Base-by-base conservation (phyloP, 164 flowering plant species). In the Vitis rupestris region DNA sequence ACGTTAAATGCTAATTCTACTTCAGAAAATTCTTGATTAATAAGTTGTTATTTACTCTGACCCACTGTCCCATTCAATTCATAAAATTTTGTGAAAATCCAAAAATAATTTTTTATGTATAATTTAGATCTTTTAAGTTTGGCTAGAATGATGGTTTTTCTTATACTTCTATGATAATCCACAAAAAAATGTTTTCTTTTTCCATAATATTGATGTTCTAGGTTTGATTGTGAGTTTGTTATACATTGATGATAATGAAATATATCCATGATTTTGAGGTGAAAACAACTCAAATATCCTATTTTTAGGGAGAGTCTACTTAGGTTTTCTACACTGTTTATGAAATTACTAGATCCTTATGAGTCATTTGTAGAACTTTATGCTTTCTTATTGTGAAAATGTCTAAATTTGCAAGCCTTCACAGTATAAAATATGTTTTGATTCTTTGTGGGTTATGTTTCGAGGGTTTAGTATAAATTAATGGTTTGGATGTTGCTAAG, bases 31-130 rank as follows among this genome's bases (percentile, higher is more conserved):
- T 31, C 7, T 31, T 31, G 44, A 31, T 31, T 31, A 6, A 90
- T 11, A 87, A 88, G 92, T 91, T 88, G 88, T 81, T 70, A 16
- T 52, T 27, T 71, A 13, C 1, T 73, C 97, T 91, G 95, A 91
- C 92, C 91, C 81, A 23, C 27, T 0, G 0, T 55, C 10, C 27
- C 4, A 58, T 55, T 10, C 17, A 55, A 4, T 23, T 59, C 59
- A 17, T 10, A 1, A 31, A 12, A 12, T 13, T 61, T 30, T 12
- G 2, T 12, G 4, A 10, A 27, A 27, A 13, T 11, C 4, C 1
- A 10, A 16, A 53, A 13, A 14, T n/a, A 13, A n/a, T 53, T 53
- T 31, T 31, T 6, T 31, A 31, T 31, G 0, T 31, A 31, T 31
- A 6, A 31, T 31, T 6, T 31, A 31, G 44, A 31, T 31, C 5